A percentile compares a stretch with the other conserved stretches of the same genome.
Evolutionary conservation across 805 yeast genomes (phyloP).

Genomic region (Wickerhamomyces hampshirensis): DNA sequence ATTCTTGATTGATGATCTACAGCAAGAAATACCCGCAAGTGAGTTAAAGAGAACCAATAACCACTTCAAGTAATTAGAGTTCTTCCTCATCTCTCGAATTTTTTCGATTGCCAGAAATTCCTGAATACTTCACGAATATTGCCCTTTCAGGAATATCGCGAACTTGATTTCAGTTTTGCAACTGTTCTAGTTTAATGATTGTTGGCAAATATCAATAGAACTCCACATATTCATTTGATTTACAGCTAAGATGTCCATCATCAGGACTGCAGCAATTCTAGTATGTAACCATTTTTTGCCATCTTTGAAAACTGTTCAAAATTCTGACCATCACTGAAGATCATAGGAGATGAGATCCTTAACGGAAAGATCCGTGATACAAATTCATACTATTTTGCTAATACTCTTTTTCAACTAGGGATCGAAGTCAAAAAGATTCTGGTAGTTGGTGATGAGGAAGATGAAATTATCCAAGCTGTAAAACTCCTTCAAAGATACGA

Average conservation of each 20-base stretch:
- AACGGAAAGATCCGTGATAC: slow-evolving; percentile 82
- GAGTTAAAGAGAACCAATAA: too few species aligned
- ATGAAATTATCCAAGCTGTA: slow-evolving; percentile 56
- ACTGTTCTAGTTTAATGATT: too few species aligned
- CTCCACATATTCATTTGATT: too few species aligned
- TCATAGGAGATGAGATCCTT: slow-evolving; percentile 83
- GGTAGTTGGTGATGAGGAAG: slow-evolving; percentile 73
- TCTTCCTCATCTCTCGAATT: not conserved
- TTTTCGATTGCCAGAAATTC: slow-evolving; percentile 5
- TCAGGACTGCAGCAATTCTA: slow-evolving; percentile 12
- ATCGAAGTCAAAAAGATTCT: slow-evolving; percentile 60
- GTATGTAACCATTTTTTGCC: not conserved
- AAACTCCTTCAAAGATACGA: slow-evolving; percentile 44
- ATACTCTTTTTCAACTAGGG: slow-evolving; percentile 61
- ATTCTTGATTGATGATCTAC: too few species aligned
- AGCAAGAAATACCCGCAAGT: too few species aligned
- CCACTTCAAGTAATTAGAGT: too few species aligned
- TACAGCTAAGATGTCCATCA: slow-evolving; percentile 7
- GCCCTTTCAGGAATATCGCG: too few species aligned
- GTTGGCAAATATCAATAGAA: too few species aligned
- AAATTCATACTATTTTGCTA: slow-evolving; percentile 69
- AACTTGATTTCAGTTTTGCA: too few species aligned
- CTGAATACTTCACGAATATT: not conserved
- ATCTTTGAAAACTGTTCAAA: not conserved
- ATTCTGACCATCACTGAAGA: slow-evolving; percentile 14